These are phyloP conservation scores for Rhododendron molle DNA, from an alignment of 148 eudicot genomes.

Conservation along the genomic window DNA sequence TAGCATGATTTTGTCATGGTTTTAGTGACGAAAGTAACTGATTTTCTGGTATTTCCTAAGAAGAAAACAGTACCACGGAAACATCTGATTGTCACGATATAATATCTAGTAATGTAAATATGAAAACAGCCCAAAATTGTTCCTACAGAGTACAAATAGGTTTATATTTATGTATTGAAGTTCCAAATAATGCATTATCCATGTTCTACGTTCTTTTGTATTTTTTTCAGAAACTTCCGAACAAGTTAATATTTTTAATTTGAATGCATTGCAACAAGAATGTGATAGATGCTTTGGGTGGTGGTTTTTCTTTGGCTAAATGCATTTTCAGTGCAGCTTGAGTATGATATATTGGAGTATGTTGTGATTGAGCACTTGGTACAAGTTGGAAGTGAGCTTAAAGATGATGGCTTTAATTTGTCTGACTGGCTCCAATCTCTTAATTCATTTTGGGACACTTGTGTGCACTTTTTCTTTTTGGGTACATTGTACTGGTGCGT, in stretches of 20 bases:
- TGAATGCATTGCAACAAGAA: neutral
- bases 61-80: neutral
- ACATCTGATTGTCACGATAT: neutral
- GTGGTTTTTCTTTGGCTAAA: neutral
- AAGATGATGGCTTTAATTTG: slow-evolving; percentile 94
- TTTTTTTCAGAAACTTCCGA: no score
- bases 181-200: neutral
- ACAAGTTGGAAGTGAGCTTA: slow-evolving; percentile 84
- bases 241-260: neutral
- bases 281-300: neutral
- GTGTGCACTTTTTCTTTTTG: slow-evolving; percentile 42
- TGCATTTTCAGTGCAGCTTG: slow-evolving; percentile 48
- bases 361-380: slow-evolving; percentile 94
- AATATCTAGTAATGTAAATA: neutral
- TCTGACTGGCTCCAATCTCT: slow-evolving; percentile 98
- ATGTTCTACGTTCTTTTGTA: no score
- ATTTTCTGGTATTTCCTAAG: neutral
- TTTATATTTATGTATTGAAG: neutral
- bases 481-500: neutral
- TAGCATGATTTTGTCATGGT: neutral
- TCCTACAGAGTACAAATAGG: neutral
- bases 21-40: neutral
- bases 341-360: slow-evolving; percentile 92
- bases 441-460: slow-evolving; percentile 98
- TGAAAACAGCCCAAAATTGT: neutral